These are phyloP conservation scores for Blepharisma stoltei DNA, from an alignment of 73 alveolate genomes.

Conservation along the genomic window DNA sequence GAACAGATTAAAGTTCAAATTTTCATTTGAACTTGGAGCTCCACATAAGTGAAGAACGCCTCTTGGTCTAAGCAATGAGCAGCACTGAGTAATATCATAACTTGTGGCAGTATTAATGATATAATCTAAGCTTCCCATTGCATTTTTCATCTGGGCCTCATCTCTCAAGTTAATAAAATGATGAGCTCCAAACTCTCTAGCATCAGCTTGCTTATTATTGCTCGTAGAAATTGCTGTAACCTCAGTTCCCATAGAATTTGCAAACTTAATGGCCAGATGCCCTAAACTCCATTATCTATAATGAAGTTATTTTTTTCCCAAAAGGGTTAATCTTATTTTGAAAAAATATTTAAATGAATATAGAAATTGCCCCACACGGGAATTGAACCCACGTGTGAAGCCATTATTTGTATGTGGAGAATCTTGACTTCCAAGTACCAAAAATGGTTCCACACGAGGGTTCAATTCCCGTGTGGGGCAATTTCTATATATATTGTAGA, in stretches of 20 bases:
- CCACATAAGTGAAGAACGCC: constrained; percentile 58
- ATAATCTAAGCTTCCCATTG: constrained; percentile 45
- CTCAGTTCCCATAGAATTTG: constrained; percentile 51
- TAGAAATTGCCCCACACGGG: too few relatives aligned
- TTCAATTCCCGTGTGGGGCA: too few relatives aligned
- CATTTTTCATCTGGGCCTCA: constrained; percentile 51
- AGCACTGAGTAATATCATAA: constrained; percentile 27
- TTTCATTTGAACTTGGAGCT: constrained; percentile 46
- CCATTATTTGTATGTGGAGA: too few relatives aligned
- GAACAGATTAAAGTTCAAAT: constrained; percentile 37
- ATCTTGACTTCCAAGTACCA: too few relatives aligned
- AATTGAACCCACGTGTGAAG: too few relatives aligned
- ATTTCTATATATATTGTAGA: too few relatives aligned
- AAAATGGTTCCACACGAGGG: too few relatives aligned
- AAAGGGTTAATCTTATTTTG: too few relatives aligned
- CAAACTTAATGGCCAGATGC: constrained; percentile 69
- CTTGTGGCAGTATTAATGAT: constrained; percentile 48
- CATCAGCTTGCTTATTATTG: constrained; percentile 49
- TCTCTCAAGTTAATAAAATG: constrained; percentile 52
- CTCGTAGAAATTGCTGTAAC: constrained; percentile 65
- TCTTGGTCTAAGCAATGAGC: constrained; percentile 34
- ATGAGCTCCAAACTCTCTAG: constrained; percentile 70
- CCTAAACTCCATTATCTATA: too few relatives aligned
- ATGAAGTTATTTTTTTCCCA: too few relatives aligned
- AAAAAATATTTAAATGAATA: too few relatives aligned